Base-by-base conservation (phyloP, 371 early-diverging fungal species). In the Syncephalastrum sp. region DNA sequence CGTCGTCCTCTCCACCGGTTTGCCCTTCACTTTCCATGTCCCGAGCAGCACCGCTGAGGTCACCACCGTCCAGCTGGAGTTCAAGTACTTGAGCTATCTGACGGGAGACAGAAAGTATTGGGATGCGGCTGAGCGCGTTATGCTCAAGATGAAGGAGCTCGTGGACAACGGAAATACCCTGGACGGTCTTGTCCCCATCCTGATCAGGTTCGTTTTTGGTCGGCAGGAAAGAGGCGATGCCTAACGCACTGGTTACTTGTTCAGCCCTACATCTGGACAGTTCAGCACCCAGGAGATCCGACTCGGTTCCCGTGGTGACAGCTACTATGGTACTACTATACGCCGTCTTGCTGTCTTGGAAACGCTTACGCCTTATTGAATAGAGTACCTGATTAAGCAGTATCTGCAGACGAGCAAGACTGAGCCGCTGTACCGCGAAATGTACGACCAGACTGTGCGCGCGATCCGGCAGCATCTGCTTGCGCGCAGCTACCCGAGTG, bases 331-430 rank as follows among this genome's bases (percentile, higher is more conserved):
- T 83, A 80, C 65, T 16, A 47, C 48, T 21, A 25, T 14, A n/a
- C 29, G 48, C 21, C 21, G 21, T 21, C 21, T 21, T 21, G 21
- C 21, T 21, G 2, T 21, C 21, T 21, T 21, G 21, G 0, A 21
- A 43, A 8, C 38, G 19, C 50, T 56, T 47, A 58, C 21, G 19
- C 42, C 46, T 56, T 7, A 17, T 16, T 27, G 1, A 42, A 23
- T 67, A 85, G 96, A 97, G 77, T 97, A 97, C 64, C 71, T 93
- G 47, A 79, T 90, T 27, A 97, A 97, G 69, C 92, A 91, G 60
- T 94, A 87, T 50, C 69, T 97, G 5, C 85, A 90, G 60, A 88
- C 91, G 0, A 76, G 81, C 53, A 72, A 81, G 48, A 72, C 79
- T 15, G 88, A 91, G 46, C 53, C 73, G 4, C 67, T 79, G 19